phyloP scores from a whole-genome alignment of 2,329 filamentous ascomycete genomes.

The Botrytis tulipae region DNA sequence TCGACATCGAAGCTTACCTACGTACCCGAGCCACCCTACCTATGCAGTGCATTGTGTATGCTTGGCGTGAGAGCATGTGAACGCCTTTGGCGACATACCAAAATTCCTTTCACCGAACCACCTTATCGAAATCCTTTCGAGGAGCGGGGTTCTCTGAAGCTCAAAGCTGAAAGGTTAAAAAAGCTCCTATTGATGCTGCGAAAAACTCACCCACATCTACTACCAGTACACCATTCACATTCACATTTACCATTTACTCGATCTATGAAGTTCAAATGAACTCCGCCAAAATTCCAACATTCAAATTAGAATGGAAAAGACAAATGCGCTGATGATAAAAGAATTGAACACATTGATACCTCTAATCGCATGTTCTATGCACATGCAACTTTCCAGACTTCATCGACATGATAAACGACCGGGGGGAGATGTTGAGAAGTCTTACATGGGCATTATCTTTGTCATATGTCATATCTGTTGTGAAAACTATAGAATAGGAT shows the following conservation, averaged over 20 bases:
- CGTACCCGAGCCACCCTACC: neutral
- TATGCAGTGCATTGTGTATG: neutral
- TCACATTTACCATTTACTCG: neutral
- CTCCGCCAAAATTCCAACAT: neutral
- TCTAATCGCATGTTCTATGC: neutral
- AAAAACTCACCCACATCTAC: neutral
- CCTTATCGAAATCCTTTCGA: neutral
- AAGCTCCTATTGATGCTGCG: neutral
- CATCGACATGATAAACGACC: neutral
- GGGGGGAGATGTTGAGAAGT: neutral
- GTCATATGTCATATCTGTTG: neutral
- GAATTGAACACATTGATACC: neutral
- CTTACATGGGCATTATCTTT: neutral
- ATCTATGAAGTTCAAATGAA: too few species aligned
- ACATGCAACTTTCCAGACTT: neutral
- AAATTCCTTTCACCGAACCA: neutral
- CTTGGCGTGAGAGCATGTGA: neutral
- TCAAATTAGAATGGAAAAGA: neutral
- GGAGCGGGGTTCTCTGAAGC: neutral
- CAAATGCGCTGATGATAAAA: neutral
- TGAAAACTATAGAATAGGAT: neutral
- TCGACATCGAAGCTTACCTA: constrained; percentile 6
- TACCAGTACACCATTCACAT: too few species aligned
- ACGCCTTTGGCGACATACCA: neutral
- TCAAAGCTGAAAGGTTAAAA: neutral